A percentile compares a stretch with the other conserved stretches of the same genome.
Evolutionary conservation across 257 asterid genomes (phyloP).

Genomic region (Haberlea rhodopensis): DNA sequence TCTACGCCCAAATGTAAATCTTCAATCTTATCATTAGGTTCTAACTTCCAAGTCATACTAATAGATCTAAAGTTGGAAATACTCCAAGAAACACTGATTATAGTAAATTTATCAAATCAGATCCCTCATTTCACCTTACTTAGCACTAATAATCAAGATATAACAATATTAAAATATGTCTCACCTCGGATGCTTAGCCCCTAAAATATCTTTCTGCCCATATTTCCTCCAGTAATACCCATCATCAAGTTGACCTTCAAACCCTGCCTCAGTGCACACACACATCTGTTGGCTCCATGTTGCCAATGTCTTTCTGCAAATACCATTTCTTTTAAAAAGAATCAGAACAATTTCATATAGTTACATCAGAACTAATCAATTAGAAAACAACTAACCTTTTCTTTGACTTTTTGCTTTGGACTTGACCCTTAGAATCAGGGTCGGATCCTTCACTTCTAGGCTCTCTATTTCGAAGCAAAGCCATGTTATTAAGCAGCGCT

Average conservation of each 20-base stretch:
- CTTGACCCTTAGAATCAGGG: constrained; percentile 29
- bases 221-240: constrained; percentile 88
- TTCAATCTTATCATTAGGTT: not conserved
- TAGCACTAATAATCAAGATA: not conserved
- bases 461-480: constrained; percentile 29
- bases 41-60: not conserved
- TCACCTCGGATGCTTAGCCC: constrained; percentile 80
- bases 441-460: constrained; percentile 42
- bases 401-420: constrained; percentile 36
- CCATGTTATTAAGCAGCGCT: constrained; percentile 36
- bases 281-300: constrained; percentile 54
- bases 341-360: not conserved
- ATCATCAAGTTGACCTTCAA: constrained; percentile 56
- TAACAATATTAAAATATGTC: not conserved
- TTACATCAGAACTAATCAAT: not conserved
- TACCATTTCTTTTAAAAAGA: not conserved
- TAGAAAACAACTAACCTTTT: constrained; percentile 44
- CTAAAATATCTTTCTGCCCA: constrained; percentile 85
- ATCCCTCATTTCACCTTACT: not conserved
- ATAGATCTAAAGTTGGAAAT: not conserved
- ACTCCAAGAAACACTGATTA: not conserved
- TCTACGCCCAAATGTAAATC: not conserved
- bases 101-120: not conserved
- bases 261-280: constrained; percentile 39
- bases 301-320: constrained; percentile 61